Evolutionary conservation across 2,329 filamentous ascomycete genomes (phyloP).

Genomic region (Dryadomyces sulphureus): DNA sequence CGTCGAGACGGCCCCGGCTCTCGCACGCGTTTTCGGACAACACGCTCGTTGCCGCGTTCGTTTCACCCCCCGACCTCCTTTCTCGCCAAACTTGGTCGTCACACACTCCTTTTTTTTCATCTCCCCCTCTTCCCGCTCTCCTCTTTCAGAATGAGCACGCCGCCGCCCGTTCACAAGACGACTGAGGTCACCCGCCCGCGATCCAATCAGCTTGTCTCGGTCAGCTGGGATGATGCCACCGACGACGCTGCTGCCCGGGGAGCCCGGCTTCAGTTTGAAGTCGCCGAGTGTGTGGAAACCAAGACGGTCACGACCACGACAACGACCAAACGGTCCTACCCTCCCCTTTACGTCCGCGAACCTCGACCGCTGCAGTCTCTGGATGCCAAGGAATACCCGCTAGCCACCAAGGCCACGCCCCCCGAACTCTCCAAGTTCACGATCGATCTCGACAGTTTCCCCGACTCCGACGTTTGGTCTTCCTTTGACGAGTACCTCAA

Average conservation of each 20-base stretch:
- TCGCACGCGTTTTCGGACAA: background rate
- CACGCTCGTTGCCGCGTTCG: background rate
- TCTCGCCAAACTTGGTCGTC: background rate
- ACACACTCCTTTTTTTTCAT: background rate
- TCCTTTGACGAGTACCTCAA: slow-evolving; percentile 11
- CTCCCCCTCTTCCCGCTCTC: background rate
- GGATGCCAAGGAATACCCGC: slow-evolving; percentile 78
- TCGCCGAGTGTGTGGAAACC: slow-evolving; percentile 52
- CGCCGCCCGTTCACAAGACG: slow-evolving; percentile 12
- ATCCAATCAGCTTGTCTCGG: slow-evolving; percentile 19
- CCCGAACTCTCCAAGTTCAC: slow-evolving; percentile 62
- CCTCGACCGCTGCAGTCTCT: slow-evolving; percentile 56
- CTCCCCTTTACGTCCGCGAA: slow-evolving; percentile 66
- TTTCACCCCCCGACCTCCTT: background rate
- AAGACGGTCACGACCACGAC: slow-evolving; percentile 80
- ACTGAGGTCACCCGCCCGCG: slow-evolving; percentile 18
- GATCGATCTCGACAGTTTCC: slow-evolving; percentile 49
- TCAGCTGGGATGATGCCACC: slow-evolving; percentile 19
- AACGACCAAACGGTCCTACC: slow-evolving; percentile 71
- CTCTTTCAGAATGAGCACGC: slow-evolving; percentile 7
- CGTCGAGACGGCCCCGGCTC: background rate
- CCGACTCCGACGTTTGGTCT: slow-evolving; percentile 26
- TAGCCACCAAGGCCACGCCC: slow-evolving; percentile 72
- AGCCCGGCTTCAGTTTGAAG: slow-evolving; percentile 34
- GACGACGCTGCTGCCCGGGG: slow-evolving; percentile 12